Evolutionary conservation across 805 yeast genomes (phyloP).

Genomic region (Metschnikowia lochheadii): DNA sequence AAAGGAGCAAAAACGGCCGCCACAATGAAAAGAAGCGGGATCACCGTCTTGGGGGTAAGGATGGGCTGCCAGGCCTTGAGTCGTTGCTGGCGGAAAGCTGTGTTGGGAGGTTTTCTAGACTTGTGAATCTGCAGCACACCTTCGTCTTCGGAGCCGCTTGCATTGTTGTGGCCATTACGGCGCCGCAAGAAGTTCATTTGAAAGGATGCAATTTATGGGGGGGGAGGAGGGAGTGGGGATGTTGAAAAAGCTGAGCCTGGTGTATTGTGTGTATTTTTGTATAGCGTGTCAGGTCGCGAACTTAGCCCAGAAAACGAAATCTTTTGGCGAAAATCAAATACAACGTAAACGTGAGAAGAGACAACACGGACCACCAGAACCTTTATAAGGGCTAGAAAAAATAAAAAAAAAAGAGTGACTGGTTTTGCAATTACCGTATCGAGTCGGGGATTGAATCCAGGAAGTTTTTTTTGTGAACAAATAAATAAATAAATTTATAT

Average conservation of each 20-base stretch:
- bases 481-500: no score
- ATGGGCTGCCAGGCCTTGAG: slow-evolving; percentile 80
- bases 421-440: no score
- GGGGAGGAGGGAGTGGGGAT: neutral
- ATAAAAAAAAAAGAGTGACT: neutral
- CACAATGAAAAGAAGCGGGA: slow-evolving; percentile 72
- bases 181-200: slow-evolving; percentile 31
- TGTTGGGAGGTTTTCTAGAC: slow-evolving; percentile 48
- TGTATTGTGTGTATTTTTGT: neutral
- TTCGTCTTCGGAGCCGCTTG: slow-evolving; percentile 15
- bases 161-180: slow-evolving; percentile 21
- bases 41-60: slow-evolving; percentile 83
- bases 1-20: slow-evolving; percentile 85
- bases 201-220: neutral
- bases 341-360: neutral
- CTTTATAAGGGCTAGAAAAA: no score
- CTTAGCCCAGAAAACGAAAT: neutral
- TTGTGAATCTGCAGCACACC: slow-evolving; percentile 18
- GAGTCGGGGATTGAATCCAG: no score
- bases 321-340: neutral
- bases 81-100: slow-evolving; percentile 76
- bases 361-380: neutral
- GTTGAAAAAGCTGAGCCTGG: neutral
- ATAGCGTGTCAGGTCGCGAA: neutral
- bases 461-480: no score